phyloP scores from a whole-genome alignment of 148 eudicot genomes.

The Cornus controversa region DNA sequence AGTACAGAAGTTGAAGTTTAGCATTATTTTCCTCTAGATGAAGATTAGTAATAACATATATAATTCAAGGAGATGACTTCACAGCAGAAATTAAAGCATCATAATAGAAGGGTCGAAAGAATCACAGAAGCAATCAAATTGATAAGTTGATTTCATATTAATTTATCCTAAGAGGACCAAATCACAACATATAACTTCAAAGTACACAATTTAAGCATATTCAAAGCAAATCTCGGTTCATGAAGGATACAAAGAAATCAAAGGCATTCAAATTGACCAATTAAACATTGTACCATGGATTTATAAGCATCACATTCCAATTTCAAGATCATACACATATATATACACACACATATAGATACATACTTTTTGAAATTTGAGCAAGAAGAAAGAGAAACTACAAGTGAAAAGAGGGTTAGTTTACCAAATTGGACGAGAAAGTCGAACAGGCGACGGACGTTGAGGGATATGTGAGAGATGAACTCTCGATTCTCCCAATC shows the following conservation, averaged over 20 bases:
- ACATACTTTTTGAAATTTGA: neutral
- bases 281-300: no score
- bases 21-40: neutral
- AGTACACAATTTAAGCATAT: no score
- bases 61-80: neutral
- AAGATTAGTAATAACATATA: neutral
- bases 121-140: neutral
- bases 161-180: no score
- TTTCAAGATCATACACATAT: no score
- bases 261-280: no score
- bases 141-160: neutral
- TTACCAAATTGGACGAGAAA: constrained; percentile 94
- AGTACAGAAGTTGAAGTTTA: neutral
- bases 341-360: no score
- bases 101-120: neutral
- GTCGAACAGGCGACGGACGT: constrained; percentile 88
- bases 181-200: no score
- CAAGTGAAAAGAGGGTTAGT: neutral
- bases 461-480: constrained; percentile 92
- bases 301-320: no score
- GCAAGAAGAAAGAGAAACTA: neutral
- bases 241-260: no score
- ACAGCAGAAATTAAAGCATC: neutral
- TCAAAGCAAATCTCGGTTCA: no score
- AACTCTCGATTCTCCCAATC: constrained; percentile 99